Evolutionary conservation across 2,329 filamentous ascomycete genomes (phyloP), one percentile per base, ranked within the genome.

Genomic region (Ceratocystis cacaofunesta): DNA sequence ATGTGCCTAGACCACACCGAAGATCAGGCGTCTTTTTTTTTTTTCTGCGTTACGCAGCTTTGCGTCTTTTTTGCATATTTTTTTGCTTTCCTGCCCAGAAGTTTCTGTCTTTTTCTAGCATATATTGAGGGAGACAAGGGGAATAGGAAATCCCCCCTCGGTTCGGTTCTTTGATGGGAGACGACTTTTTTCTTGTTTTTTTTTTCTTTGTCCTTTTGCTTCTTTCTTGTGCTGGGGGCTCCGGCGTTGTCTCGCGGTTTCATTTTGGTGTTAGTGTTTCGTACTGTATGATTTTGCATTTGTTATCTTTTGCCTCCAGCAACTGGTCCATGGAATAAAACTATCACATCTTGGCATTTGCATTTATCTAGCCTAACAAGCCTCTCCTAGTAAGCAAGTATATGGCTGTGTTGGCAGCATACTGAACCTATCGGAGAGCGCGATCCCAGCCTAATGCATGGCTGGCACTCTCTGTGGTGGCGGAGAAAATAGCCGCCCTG

Each of bases 181-280:
- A 44, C 25, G 58, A 43, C 43, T 52, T 52, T 50, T 8, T 12
- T 25, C 5, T 7, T 50, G 2, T 22, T n/a, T 22, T 25, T 19
- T 52, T 41, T 41, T 41, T 41, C 36, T 41, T 12, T 12, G 10
- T 41, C 10, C 22, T 50, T 50, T 10, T 50, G n/a, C 12, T 19
- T 50, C 46, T 52, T 19, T 50, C 46, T 52, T 52, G 36, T 41
- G 22, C 19, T 25, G 25, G 15, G 15, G 17, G 55, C n/a, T 30
- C 6, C 17, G n/a, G 46, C 43, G 61, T 50, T 50, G 32, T 22
- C 48, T 50, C 10, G 48, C 22, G 36, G 8, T 25, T 41, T 61
- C 44, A 28, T 67, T 36, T 32, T 62, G 57, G 41, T 64, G n/a
- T 62, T 30, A 30, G 48, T 36, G 52, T 63, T 36, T 58, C 52